Conservation (phyloP, 139 green algal genomes). For the Tetraselmis chui region DNA sequence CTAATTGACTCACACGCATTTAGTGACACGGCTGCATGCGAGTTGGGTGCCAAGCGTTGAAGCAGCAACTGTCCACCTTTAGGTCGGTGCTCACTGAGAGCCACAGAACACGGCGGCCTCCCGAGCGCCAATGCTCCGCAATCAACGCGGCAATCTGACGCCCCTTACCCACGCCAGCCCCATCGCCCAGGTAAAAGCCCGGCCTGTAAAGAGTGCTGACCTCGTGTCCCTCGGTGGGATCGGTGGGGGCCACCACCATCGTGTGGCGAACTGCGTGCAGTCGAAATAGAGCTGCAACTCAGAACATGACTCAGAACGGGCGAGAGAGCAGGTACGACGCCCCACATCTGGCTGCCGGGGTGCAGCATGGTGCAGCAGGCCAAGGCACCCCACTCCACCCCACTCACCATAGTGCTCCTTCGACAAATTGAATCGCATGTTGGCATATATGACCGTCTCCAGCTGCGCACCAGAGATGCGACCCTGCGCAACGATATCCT, state of each 20-base stretch:
- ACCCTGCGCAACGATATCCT: constrained; percentile 24
- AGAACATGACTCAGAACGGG: no score
- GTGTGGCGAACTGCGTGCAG: background rate
- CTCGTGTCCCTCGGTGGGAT: background rate
- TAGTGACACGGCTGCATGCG: no score
- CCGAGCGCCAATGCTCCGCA: constrained; percentile 48
- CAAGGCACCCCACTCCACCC: no score
- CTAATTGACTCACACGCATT: no score
- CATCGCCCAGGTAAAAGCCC: constrained; percentile 82
- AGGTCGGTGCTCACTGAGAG: constrained; percentile 65
- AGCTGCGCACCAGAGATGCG: constrained; percentile 63
- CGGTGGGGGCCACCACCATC: background rate
- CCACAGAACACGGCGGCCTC: constrained; percentile 61
- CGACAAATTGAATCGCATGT: constrained; percentile 46
- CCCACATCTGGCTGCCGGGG: no score
- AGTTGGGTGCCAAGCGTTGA: no score
- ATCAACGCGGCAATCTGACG: constrained; percentile 65
- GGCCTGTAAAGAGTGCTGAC: constrained; percentile 4
- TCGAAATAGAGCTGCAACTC: no score
- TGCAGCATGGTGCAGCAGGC: background rate
- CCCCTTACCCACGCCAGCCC: constrained; percentile 81
- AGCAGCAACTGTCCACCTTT: no score
- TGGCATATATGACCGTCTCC: constrained; percentile 70
- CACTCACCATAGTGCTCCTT: background rate
- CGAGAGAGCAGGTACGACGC: no score